These are phyloP conservation scores for Irpex sp. DNA, from an alignment of 1,284 basidiomycete species.

Conservation along the genomic window DNA sequence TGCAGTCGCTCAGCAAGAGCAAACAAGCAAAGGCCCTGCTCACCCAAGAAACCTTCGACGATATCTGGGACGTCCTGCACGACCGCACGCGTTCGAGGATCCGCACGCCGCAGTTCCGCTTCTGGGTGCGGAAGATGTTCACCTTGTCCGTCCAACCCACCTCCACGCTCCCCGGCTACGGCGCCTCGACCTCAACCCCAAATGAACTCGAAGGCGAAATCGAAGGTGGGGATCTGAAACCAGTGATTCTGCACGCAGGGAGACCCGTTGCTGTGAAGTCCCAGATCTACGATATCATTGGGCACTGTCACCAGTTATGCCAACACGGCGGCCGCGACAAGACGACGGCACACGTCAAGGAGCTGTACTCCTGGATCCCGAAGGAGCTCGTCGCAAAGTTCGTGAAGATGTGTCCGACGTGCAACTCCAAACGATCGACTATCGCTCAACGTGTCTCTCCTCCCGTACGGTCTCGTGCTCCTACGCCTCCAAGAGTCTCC, in stretches of 20 bases:
- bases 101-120: constrained; percentile 49
- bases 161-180: too few species aligned
- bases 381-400: constrained; percentile 76
- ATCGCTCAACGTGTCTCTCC: constrained; percentile 8
- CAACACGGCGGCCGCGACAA: constrained; percentile 78
- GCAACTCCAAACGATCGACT: constrained; percentile 40
- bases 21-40: constrained; percentile 71
- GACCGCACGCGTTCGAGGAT: constrained; percentile 16
- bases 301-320: constrained; percentile 61
- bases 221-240: constrained; percentile 21
- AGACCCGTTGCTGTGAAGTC: constrained; percentile 71
- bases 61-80: constrained; percentile 63
- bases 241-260: constrained; percentile 60
- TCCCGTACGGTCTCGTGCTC: background rate
- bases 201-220: too few species aligned
- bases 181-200: too few species aligned
- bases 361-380: constrained; percentile 76
- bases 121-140: constrained; percentile 82
- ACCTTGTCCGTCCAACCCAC: constrained; percentile 32
- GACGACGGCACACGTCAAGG: constrained; percentile 56
- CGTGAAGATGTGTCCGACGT: constrained; percentile 73
- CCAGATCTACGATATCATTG: constrained; percentile 72
- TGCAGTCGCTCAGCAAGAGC: constrained; percentile 48
- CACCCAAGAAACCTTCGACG: constrained; percentile 62
- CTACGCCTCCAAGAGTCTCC: background rate